These are phyloP conservation scores for Lepidopterella palustris DNA, from an alignment of 495 filamentous ascomycete species.

Conservation along the genomic window DNA sequence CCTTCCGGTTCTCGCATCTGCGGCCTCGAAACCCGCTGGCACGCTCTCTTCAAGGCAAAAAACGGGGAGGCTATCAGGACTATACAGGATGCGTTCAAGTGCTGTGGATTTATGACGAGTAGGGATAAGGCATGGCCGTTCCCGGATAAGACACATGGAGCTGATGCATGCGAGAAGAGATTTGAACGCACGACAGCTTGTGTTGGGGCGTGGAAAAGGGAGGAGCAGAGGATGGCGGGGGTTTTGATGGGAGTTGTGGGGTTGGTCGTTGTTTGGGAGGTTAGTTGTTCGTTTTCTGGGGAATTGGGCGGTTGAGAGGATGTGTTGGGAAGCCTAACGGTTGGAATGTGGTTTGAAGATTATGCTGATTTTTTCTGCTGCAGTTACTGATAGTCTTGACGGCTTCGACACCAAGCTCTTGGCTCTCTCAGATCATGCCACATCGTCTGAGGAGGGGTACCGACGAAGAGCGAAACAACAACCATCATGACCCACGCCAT, in stretches of 20 bases:
- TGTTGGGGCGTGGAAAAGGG: slow-evolving; percentile 27
- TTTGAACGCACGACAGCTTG: slow-evolving; percentile 22
- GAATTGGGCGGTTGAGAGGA: not conserved
- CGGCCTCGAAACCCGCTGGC: slow-evolving; percentile 50
- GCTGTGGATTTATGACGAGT: slow-evolving; percentile 55
- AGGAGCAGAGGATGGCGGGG: slow-evolving; percentile 34
- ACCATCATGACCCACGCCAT: slow-evolving; percentile 2
- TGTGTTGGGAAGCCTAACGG: not conserved
- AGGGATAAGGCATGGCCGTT: slow-evolving; percentile 57
- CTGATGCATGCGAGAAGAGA: slow-evolving; percentile 26
- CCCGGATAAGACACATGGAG: slow-evolving; percentile 21
- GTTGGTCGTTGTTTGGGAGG: slow-evolving; percentile 36
- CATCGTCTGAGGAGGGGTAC: slow-evolving; percentile 11
- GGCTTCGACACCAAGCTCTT: slow-evolving; percentile 1
- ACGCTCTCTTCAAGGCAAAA: slow-evolving; percentile 42
- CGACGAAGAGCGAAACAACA: slow-evolving; percentile 13
- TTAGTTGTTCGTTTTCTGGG: slow-evolving; percentile 3
- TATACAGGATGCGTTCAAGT: slow-evolving; percentile 59
- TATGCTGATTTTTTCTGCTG: not conserved
- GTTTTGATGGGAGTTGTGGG: slow-evolving; percentile 32
- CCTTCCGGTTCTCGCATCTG: slow-evolving; percentile 45
- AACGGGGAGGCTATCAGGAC: slow-evolving; percentile 46
- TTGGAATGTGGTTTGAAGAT: not conserved
- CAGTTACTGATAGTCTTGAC: slow-evolving; percentile 19
- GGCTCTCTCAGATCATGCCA: slow-evolving; percentile 16